Evolutionary conservation across 2,329 filamentous ascomycete genomes (phyloP).

Genomic region (Hymenoscyphus linearis): DNA sequence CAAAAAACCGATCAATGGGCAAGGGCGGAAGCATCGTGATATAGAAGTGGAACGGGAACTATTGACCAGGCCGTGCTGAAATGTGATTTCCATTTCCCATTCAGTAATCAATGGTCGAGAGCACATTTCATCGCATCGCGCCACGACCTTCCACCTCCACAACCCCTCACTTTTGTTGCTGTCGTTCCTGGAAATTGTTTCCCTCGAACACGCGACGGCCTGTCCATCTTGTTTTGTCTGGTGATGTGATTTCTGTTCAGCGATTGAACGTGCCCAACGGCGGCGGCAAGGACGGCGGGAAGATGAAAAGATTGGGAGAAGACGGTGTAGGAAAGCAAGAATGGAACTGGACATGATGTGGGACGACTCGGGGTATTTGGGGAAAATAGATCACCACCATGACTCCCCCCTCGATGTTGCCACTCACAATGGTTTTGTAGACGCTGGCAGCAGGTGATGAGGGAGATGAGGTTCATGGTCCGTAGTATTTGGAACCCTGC

Average conservation of each 20-base stretch:
- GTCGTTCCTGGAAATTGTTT: conserved; percentile 1
- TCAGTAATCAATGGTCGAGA: conserved; percentile 1
- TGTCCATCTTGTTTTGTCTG: neutral
- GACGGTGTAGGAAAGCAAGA: conserved; percentile 7
- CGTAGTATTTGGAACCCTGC: neutral
- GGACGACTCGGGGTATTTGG: conserved; percentile 12
- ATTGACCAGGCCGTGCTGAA: conserved; percentile 14
- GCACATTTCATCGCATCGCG: conserved; percentile 12
- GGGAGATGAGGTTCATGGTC: neutral
- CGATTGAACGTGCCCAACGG: conserved; percentile 6
- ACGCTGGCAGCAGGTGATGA: conserved; percentile 14
- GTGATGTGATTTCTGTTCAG: neutral
- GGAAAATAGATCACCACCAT: conserved; percentile 4
- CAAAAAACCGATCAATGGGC: neutral
- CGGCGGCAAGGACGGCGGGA: conserved; percentile 6
- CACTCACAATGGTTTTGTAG: conserved; percentile 28
- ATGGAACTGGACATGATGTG: conserved; percentile 1
- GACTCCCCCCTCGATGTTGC: conserved; percentile 9
- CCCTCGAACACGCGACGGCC: neutral
- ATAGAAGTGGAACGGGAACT: conserved; percentile 8
- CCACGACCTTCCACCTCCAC: conserved; percentile 19
- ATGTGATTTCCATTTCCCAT: neutral
- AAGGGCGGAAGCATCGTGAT: conserved; percentile 2
- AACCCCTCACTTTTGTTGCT: conserved; percentile 19
- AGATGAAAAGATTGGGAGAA: conserved; percentile 1